Evolutionary conservation across 768 basidiomycete species (phyloP).

Genomic region (Leccinum boreale): DNA sequence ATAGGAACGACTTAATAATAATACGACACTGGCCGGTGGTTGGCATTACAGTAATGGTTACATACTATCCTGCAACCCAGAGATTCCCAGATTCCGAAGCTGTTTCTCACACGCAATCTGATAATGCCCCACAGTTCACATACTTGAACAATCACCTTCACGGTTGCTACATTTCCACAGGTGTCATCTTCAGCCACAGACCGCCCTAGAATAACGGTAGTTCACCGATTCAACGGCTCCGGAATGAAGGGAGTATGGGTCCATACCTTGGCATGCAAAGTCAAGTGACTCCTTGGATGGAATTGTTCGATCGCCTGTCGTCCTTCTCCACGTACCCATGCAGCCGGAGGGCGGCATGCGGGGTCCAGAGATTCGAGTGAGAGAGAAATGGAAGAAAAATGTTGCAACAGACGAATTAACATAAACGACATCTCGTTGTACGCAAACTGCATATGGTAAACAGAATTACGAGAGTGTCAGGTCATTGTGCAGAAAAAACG

Average conservation of each 20-base stretch:
- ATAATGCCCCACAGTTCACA: neutral
- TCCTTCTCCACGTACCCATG: constrained; percentile 26
- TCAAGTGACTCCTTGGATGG: constrained; percentile 28
- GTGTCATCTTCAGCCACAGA: constrained; percentile 44
- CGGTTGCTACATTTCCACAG: constrained; percentile 16
- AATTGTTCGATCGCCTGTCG: constrained; percentile 26
- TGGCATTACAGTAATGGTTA: neutral
- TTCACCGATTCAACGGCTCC: neutral
- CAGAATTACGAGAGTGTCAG: neutral
- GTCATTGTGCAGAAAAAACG: neutral
- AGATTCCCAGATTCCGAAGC: neutral
- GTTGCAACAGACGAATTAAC: constrained; percentile 29
- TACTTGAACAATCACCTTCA: neutral
- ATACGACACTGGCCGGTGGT: neutral
- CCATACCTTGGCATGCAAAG: constrained; percentile 37
- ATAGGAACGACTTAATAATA: neutral
- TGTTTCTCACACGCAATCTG: neutral
- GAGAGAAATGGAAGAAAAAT: constrained; percentile 23
- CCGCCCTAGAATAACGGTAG: constrained; percentile 35
- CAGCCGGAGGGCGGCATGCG: constrained; percentile 21
- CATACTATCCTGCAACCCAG: neutral
- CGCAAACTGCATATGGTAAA: constrained; percentile 25
- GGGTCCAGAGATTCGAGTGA: constrained; percentile 29
- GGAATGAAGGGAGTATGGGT: neutral
- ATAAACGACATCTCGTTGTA: constrained; percentile 35